These are phyloP conservation scores for Xenoacremonium recifei DNA, from an alignment of 2,329 filamentous ascomycete species.

Conservation along the genomic window DNA sequence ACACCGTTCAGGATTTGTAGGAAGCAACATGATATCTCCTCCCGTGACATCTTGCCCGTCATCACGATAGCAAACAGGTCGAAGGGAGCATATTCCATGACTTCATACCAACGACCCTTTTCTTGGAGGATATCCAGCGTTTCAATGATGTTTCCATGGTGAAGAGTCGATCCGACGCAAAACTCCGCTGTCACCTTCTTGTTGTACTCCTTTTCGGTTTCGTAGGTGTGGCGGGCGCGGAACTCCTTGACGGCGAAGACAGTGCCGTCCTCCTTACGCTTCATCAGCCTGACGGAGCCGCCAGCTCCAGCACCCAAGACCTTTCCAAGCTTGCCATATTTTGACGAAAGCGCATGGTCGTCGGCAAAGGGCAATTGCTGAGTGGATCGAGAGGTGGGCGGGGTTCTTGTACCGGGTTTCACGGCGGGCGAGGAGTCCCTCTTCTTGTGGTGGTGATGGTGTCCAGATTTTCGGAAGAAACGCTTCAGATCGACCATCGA, in stretches of 20 bases:
- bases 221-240: constrained; percentile 84
- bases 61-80: constrained; percentile 98
- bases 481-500: constrained; percentile 95
- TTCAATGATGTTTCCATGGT: constrained; percentile 98
- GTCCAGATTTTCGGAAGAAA: constrained; percentile 83
- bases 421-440: constrained; percentile 63
- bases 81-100: constrained; percentile 97
- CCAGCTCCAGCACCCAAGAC: constrained; percentile 92
- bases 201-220: constrained; percentile 91
- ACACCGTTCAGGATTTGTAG: constrained; percentile 94
- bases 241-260: constrained; percentile 99
- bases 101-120: constrained; percentile 92
- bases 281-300: constrained; percentile 91
- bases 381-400: constrained; percentile 44
- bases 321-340: constrained; percentile 94
- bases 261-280: constrained; percentile 84
- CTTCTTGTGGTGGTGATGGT: constrained; percentile 73
- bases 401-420: constrained; percentile 48
- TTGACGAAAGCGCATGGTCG: constrained; percentile 84
- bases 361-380: constrained; percentile 86
- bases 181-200: constrained; percentile 99
- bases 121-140: constrained; percentile 96
- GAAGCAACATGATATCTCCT: constrained; percentile 88
- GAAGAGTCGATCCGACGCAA: constrained; percentile 93
- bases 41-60: constrained; percentile 94